Evolutionary conservation across 202 grass and related monocot genomes (phyloP).

Genomic region (Setaria viridis): DNA sequence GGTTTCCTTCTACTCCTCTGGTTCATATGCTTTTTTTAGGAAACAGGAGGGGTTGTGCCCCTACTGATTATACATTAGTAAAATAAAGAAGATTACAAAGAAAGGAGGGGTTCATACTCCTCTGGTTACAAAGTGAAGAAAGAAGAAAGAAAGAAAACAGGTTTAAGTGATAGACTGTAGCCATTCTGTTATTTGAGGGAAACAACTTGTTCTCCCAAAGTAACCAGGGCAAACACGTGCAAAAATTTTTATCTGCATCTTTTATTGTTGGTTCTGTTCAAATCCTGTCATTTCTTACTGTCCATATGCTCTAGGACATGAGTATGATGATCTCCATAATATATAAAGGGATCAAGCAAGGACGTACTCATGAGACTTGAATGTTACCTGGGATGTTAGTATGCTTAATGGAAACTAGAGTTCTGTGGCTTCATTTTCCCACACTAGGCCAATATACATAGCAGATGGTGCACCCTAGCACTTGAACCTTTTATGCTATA

Average conservation of each 20-base stretch:
- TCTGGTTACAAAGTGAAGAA: neutral
- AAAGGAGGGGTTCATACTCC: too few species aligned
- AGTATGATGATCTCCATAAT: neutral
- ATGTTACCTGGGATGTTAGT: neutral
- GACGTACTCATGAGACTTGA: neutral
- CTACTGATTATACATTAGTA: constrained; percentile 5
- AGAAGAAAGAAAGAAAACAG: neutral
- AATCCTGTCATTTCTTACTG: neutral
- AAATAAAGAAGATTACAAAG: neutral
- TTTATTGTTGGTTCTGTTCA: neutral
- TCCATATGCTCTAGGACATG: neutral
- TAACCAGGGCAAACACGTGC: neutral
- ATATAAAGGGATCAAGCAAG: neutral
- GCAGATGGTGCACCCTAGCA: neutral
- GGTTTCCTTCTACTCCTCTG: constrained; percentile 51
- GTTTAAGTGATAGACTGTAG: neutral
- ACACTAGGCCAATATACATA: neutral
- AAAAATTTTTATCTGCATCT: neutral
- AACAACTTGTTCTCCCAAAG: neutral
- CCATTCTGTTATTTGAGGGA: constrained; percentile 4
- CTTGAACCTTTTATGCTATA: constrained; percentile 2
- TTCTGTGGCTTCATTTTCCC: neutral
- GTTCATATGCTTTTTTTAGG: neutral
- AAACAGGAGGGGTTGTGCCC: constrained; percentile 1
- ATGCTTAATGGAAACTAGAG: neutral